phyloP scores from a whole-genome alignment of 192 early-diverging fungal species.

The Chytriomyces sp. region DNA sequence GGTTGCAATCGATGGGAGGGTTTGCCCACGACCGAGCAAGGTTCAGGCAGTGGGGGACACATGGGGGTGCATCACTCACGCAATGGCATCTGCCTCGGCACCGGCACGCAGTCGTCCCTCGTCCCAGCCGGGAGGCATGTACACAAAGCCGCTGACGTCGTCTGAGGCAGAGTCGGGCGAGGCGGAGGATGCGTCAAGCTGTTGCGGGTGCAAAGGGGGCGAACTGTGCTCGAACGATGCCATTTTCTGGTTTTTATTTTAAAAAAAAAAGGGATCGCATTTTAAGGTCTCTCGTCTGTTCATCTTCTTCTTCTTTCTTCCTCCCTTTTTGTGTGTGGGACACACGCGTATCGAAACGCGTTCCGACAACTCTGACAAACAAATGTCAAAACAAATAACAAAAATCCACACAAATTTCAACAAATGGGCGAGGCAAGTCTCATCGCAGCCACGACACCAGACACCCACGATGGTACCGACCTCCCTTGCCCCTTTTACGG shows the following conservation, averaged over 20 bases:
- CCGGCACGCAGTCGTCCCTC: conserved; percentile 50
- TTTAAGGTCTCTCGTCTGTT: background rate
- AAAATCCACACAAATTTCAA: too few relatives aligned
- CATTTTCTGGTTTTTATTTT: background rate
- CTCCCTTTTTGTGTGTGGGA: background rate
- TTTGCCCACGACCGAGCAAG: too few relatives aligned
- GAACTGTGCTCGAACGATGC: background rate
- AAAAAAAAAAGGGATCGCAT: background rate
- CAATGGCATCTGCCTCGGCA: conserved; percentile 56
- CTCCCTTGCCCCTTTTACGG: too few relatives aligned
- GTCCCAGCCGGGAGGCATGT: conserved; percentile 60
- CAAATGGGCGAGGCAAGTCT: too few relatives aligned
- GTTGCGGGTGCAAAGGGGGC: background rate
- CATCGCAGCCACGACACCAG: too few relatives aligned
- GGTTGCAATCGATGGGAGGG: background rate
- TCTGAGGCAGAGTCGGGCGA: conserved; percentile 1
- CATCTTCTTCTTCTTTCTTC: background rate
- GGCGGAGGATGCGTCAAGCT: conserved; percentile 2
- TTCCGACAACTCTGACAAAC: too few relatives aligned
- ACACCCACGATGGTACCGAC: too few relatives aligned
- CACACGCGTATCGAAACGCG: background rate
- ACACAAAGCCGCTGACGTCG: conserved; percentile 52
- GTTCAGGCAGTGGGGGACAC: too few relatives aligned
- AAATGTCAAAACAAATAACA: too few relatives aligned
- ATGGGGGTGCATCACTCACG: conserved; percentile 28